Conservation (phyloP, 345 rosid species). For the Turritis glabra region DNA sequence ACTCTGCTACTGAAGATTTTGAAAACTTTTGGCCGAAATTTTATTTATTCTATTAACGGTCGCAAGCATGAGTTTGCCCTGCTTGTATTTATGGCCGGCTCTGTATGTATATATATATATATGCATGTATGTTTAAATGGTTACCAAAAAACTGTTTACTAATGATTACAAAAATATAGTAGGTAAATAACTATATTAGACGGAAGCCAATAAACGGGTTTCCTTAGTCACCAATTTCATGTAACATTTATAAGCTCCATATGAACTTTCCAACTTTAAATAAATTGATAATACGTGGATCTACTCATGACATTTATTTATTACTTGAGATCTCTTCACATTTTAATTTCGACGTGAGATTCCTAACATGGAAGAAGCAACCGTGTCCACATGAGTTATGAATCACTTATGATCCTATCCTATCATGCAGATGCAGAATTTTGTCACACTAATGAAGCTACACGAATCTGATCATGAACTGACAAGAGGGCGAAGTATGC, state of each 20-base stretch:
- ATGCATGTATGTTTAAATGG: background rate
- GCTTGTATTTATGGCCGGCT: no score
- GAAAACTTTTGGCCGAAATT: no score
- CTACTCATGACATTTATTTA: background rate
- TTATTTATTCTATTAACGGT: no score
- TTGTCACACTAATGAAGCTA: conserved; percentile 21
- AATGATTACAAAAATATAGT: background rate
- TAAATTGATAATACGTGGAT: background rate
- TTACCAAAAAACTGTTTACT: background rate
- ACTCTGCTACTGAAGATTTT: no score
- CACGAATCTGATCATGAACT: conserved; percentile 27
- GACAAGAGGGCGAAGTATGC: conserved; percentile 22
- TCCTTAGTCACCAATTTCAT: background rate
- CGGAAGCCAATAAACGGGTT: background rate
- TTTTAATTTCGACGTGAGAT: background rate
- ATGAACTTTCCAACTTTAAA: background rate
- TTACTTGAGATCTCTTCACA: background rate
- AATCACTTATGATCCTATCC: conserved; percentile 19
- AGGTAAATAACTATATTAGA: background rate
- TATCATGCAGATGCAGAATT: conserved; percentile 25
- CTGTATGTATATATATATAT: no score
- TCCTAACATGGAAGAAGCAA: background rate
- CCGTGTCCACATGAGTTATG: conserved; percentile 21
- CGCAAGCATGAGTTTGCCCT: no score
- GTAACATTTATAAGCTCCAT: background rate